phyloP scores from a whole-genome alignment of 805 yeast genomes.

The Spathaspora boniae region DNA sequence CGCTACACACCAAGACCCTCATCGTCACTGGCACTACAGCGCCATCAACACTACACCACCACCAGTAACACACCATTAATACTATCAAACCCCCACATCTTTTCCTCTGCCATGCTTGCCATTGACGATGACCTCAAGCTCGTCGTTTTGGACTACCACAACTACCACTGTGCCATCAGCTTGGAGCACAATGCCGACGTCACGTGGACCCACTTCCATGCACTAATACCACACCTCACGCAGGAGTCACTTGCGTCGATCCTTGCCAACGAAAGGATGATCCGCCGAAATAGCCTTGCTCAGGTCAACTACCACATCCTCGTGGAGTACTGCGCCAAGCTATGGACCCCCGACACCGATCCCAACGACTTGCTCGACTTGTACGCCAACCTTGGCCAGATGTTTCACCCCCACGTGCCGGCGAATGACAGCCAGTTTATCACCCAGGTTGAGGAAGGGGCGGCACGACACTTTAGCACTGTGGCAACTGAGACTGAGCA shows the following conservation, averaged over 20 bases:
- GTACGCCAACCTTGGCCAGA: background rate
- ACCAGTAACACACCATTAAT: no score
- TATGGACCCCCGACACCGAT: background rate
- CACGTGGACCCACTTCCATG: slow-evolving; percentile 6
- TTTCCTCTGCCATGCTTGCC: no score
- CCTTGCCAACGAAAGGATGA: background rate
- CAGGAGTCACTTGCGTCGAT: slow-evolving; percentile 1
- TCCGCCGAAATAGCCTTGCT: slow-evolving; percentile 1
- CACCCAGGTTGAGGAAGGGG: no score
- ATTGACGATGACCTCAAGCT: slow-evolving; percentile 9
- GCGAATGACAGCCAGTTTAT: no score
- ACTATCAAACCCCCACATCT: no score
- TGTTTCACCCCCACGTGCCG: slow-evolving; percentile 1
- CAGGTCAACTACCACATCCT: background rate
- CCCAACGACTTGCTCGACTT: slow-evolving; percentile 5
- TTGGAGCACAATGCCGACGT: slow-evolving; percentile 3
- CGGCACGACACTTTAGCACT: no score
- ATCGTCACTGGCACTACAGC: no score
- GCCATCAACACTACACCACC: no score
- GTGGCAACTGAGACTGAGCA: no score
- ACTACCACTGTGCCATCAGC: slow-evolving; percentile 6
- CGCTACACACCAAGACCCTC: no score
- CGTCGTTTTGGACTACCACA: slow-evolving; percentile 9
- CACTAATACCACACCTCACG: slow-evolving; percentile 6
- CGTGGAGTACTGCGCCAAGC: slow-evolving; percentile 3